A percentile compares a stretch with the other conserved stretches of the same genome.
These are phyloP conservation scores for Stevia rebaudiana DNA, from an alignment of 140 eudicot species.

Conservation along the genomic window DNA sequence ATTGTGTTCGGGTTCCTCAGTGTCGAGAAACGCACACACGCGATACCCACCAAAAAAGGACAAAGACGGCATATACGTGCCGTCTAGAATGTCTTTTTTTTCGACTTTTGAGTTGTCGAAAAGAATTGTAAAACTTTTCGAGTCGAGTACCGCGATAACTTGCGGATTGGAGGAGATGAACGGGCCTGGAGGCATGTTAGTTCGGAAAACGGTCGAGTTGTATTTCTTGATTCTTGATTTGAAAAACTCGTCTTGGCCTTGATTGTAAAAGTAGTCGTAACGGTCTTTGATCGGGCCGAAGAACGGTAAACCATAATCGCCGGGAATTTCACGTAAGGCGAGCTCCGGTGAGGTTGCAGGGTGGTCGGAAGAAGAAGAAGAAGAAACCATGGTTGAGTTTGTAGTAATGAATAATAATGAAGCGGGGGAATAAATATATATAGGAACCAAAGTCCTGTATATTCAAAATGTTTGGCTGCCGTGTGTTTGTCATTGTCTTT, in stretches of 20 bases:
- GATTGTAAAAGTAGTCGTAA: conserved; percentile 48
- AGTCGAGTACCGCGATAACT: conserved; percentile 50
- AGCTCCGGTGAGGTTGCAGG: conserved; percentile 15
- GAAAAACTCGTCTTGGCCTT: conserved; percentile 54
- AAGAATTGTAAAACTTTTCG: conserved; percentile 43
- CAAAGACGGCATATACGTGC: conserved; percentile 54
- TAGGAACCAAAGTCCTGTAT: not conserved
- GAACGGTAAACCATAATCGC: conserved; percentile 43
- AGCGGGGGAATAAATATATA: not conserved
- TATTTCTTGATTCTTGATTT: conserved; percentile 38
- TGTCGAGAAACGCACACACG: conserved; percentile 42
- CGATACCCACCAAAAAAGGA: conserved; percentile 55
- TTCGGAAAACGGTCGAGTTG: conserved; percentile 50
- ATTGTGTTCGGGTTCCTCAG: conserved; percentile 37
- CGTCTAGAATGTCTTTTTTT: conserved; percentile 44
- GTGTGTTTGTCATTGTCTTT: not conserved
- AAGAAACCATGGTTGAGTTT: conserved; percentile 20
- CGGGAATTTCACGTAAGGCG: conserved; percentile 42
- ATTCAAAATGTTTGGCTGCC: not conserved
- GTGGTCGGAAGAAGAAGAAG: conserved; percentile 19
- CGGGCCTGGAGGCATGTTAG: conserved; percentile 69
- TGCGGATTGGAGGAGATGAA: conserved; percentile 37
- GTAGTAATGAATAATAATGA: not conserved
- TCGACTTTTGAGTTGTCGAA: conserved; percentile 53
- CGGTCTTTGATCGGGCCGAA: conserved; percentile 59